A percentile compares a stretch with the other conserved stretches of the same genome.
phyloP scores from a whole-genome alignment of 2,329 filamentous ascomycete species.

The Apiospora malaysiana region DNA sequence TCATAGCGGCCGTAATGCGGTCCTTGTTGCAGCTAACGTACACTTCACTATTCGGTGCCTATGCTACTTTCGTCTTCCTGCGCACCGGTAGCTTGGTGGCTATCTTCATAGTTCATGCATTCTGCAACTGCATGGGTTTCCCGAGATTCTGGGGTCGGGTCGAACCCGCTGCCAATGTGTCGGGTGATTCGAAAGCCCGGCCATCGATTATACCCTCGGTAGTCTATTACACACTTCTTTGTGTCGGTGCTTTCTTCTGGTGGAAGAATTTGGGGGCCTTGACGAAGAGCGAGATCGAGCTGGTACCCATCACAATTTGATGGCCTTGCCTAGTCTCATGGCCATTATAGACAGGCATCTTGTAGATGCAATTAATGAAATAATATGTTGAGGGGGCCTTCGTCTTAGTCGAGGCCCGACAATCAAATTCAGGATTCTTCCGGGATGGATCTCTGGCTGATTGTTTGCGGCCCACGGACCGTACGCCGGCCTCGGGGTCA shows the following conservation, averaged over 20 bases:
- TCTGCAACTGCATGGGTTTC: conserved; percentile 92
- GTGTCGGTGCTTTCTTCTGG: conserved; percentile 75
- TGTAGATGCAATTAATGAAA: background rate
- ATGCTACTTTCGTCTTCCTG: conserved; percentile 87
- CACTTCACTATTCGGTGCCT: conserved; percentile 92
- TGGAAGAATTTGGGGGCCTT: conserved; percentile 73
- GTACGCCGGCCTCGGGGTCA: background rate
- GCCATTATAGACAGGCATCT: background rate
- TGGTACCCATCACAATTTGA: conserved; percentile 41
- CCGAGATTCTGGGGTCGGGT: conserved; percentile 85
- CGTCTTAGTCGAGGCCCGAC: background rate
- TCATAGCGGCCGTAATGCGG: conserved; percentile 67
- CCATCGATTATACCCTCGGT: conserved; percentile 69
- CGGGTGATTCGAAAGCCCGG: conserved; percentile 31
- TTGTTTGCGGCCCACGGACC: conserved; percentile 2
- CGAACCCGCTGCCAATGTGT: conserved; percentile 48
- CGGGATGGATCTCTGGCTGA: background rate
- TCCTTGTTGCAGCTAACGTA: conserved; percentile 86
- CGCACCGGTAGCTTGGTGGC: conserved; percentile 82
- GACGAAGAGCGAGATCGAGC: conserved; percentile 66
- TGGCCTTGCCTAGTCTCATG: background rate
- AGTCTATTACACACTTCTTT: conserved; percentile 78
- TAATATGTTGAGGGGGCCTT: background rate
- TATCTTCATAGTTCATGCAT: conserved; percentile 78
- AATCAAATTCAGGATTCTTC: background rate